These are phyloP conservation scores for Blastobotrys apis DNA, from an alignment of 1,139 yeast species.

Conservation along the genomic window DNA sequence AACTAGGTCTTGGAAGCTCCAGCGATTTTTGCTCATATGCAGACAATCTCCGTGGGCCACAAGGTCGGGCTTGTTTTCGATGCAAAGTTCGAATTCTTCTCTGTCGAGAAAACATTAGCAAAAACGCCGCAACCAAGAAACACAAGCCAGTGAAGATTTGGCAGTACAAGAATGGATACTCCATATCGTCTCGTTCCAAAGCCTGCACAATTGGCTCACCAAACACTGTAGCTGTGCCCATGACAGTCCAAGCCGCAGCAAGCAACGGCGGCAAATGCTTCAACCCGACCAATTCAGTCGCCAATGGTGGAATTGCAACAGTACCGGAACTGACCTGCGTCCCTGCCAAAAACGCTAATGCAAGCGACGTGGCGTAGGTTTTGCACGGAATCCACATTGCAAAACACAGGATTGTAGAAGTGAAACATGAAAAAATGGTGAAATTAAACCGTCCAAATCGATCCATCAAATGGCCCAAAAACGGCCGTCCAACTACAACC, in stretches of 20 bases:
- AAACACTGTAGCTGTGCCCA: slow-evolving; percentile 54
- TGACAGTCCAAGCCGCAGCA: slow-evolving; percentile 63
- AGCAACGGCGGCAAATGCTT: slow-evolving; percentile 38
- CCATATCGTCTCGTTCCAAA: slow-evolving; percentile 23
- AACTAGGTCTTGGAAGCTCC: too few species aligned
- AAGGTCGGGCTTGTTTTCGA: too few species aligned
- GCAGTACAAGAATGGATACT: slow-evolving; percentile 15
- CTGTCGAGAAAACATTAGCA: slow-evolving; percentile 26
- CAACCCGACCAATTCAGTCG: slow-evolving; percentile 60
- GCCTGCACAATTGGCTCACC: slow-evolving; percentile 54
- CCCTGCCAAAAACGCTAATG: slow-evolving; percentile 51
- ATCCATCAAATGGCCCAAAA: slow-evolving; percentile 50
- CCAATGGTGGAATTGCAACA: slow-evolving; percentile 45
- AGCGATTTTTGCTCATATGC: too few species aligned
- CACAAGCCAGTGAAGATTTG: slow-evolving; percentile 30
- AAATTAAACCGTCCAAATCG: slow-evolving; percentile 50
- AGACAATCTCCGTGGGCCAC: too few species aligned
- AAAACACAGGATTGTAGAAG: slow-evolving; percentile 37
- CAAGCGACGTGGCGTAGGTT: slow-evolving; percentile 38
- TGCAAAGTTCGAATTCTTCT: neutral
- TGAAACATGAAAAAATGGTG: slow-evolving; percentile 41
- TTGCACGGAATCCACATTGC: slow-evolving; percentile 51
- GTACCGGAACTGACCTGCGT: slow-evolving; percentile 46
- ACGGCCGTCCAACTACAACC: slow-evolving; percentile 46
- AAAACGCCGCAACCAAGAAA: slow-evolving; percentile 27